A percentile compares a stretch with the other conserved stretches of the same genome.
These are phyloP conservation scores for Saccharomycopsis javanensis DNA, from an alignment of 805 yeast genomes.

Conservation along the genomic window DNA sequence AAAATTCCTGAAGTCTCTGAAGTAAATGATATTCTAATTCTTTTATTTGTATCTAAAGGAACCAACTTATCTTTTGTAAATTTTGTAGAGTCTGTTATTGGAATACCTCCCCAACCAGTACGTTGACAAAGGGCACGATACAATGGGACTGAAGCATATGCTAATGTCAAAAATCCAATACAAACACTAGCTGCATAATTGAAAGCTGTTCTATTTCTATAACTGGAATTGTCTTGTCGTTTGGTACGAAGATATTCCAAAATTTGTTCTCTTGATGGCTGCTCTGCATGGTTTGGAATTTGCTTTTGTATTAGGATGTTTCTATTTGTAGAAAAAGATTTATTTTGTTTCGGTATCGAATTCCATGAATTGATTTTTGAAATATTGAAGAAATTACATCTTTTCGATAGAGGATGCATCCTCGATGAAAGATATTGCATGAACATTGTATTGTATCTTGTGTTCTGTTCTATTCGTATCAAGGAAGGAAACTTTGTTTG, in stretches of 20 bases:
- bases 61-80: constrained; percentile 81
- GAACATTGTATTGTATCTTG: neutral
- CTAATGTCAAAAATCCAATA: constrained; percentile 58
- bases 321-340: neutral
- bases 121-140: constrained; percentile 87
- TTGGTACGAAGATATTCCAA: constrained; percentile 11
- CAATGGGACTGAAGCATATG: constrained; percentile 88
- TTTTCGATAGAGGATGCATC: neutral
- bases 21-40: constrained; percentile 78
- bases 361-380: neutral
- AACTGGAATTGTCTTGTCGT: constrained; percentile 2
- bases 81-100: constrained; percentile 71
- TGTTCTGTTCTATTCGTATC: too few species aligned
- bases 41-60: constrained; percentile 77
- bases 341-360: neutral
- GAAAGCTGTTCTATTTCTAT: constrained; percentile 14
- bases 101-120: constrained; percentile 95
- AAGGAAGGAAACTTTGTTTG: too few species aligned
- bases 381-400: neutral
- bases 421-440: neutral
- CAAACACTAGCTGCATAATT: constrained; percentile 15
- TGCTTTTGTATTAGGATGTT: neutral
- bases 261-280: constrained; percentile 9
- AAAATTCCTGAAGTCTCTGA: constrained; percentile 83
- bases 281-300: neutral